phyloP scores from a whole-genome alignment of 179 eudicot species.

The Vitellaria paradoxa region DNA sequence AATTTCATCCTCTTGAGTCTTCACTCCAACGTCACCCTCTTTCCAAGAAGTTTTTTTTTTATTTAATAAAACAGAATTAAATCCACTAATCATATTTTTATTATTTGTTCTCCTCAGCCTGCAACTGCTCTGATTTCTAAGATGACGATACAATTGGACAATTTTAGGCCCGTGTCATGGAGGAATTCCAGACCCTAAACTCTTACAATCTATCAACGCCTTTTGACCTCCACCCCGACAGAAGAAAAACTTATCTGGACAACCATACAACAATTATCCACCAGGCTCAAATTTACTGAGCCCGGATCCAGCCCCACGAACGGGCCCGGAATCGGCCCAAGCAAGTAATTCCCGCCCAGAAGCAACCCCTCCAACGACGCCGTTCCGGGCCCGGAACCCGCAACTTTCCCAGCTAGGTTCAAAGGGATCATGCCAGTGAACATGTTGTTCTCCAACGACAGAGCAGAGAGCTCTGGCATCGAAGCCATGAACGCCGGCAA shows the following conservation, averaged over 20 bases:
- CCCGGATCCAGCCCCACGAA: conserved; percentile 30
- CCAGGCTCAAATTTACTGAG: conserved; percentile 30
- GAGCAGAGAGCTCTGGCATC: conserved; percentile 42
- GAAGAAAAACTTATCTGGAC: conserved; percentile 33
- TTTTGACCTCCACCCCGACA: conserved; percentile 22
- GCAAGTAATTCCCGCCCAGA: conserved; percentile 44
- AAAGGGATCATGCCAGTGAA: conserved; percentile 44
- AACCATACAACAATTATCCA: conserved; percentile 41
- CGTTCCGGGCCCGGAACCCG: conserved; percentile 24
- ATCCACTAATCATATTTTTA: no score
- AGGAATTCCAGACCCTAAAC: conserved; percentile 37
- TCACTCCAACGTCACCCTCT: no score
- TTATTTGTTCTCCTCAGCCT: no score
- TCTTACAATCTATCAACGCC: conserved; percentile 35
- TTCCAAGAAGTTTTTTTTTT: no score
- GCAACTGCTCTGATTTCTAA: no score
- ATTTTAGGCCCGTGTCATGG: no score
- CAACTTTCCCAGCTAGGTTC: conserved; percentile 30
- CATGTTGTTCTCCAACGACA: conserved; percentile 37
- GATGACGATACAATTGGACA: no score
- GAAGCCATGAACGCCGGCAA: conserved; percentile 42
- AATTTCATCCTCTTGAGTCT: no score
- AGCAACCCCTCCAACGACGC: conserved; percentile 39
- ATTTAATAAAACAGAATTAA: no score
- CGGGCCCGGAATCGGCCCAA: conserved; percentile 49